Base-by-base conservation (phyloP, 768 basidiomycete genomes). In the Suillus plorans region DNA sequence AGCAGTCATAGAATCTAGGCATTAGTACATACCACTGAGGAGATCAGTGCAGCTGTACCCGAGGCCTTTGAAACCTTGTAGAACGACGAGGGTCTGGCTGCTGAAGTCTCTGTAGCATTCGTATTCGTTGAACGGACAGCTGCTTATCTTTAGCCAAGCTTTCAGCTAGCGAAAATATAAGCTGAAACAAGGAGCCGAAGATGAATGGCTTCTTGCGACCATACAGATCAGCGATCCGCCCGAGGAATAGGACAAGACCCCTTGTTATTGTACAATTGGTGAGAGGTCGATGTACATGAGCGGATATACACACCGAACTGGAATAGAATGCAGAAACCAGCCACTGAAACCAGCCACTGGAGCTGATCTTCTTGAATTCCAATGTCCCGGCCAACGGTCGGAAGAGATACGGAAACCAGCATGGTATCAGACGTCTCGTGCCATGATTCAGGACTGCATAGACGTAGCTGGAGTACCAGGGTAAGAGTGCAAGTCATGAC, bases 31-130 rank as follows among this genome's bases (percentile, higher is more conserved):
- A 89, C 87, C 1, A 84, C 80, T 12, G 89, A 86, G 20, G 89
- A 89, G 18, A 90, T 84, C 9, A 80, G 81, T 2, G 89, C 90
- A 0, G 90, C 89, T 2, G 82, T 4, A 82, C 0, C 90, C 92
- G 3, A 88, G 77, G 8, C 92, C 92, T 68, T 91, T 88, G 7
- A 93, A 71, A 0, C 84, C 93, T 67, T 92, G 81, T 25, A 92
- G 79, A 18, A 93, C 76, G 65, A 86, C 82, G n/a, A 95, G 78
- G 1, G 82, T 81, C 13, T 86, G 76, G 10, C 86, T 87, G 10
- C 86, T 87, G 62, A 25, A 14, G 12, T 28, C 31, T 47, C 28
- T 13, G 8, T 62, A 28, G 34, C 16, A 13, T 52, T 25, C 12
- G 6, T 9, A 44, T 28, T 10, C 37, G 36, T 50, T 28, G 31